These are phyloP conservation scores for Tylopilus orsonianus DNA, from an alignment of 1,284 basidiomycete genomes.

Conservation along the genomic window DNA sequence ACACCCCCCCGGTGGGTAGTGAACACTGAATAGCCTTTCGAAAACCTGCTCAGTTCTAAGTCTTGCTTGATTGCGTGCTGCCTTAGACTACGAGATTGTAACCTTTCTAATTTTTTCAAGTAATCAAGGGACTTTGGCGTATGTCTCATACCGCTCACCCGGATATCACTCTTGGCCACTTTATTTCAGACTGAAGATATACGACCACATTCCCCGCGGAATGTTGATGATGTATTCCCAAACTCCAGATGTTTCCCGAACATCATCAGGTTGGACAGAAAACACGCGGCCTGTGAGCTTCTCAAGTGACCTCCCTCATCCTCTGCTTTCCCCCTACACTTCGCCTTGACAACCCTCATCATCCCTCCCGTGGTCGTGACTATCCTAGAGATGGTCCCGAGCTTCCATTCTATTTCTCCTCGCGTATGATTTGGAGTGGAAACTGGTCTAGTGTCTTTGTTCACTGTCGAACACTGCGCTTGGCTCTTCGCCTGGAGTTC, in stretches of 20 bases:
- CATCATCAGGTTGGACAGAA: constrained; percentile 54
- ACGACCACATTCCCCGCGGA: constrained; percentile 29
- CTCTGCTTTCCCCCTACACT: constrained; percentile 64
- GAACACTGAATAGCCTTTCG: background rate
- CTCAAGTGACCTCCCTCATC: constrained; percentile 69
- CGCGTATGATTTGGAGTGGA: constrained; percentile 81
- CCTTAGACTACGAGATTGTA: too few relatives aligned
- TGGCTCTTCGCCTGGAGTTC: constrained; percentile 65
- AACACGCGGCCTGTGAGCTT: constrained; percentile 56
- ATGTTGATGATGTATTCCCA: constrained; percentile 39
- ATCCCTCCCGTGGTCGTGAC: constrained; percentile 76
- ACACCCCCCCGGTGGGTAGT: too few relatives aligned
- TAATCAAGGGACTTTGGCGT: background rate
- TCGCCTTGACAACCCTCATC: constrained; percentile 63
- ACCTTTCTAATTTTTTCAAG: background rate
- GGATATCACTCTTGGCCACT: constrained; percentile 25
- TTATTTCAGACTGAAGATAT: constrained; percentile 41
- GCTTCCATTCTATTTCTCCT: constrained; percentile 71
- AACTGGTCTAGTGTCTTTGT: constrained; percentile 74
- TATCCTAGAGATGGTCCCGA: constrained; percentile 80
- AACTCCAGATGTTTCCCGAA: constrained; percentile 35
- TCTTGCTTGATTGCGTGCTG: too few relatives aligned
- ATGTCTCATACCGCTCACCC: constrained; percentile 35
- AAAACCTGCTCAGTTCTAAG: background rate
- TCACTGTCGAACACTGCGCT: constrained; percentile 77